Percentiles rank a stretch among this genome's conserved stretches.
Conservation (phyloP, 192 early-diverging fungal genomes). For the Coemansia sp. region DNA sequence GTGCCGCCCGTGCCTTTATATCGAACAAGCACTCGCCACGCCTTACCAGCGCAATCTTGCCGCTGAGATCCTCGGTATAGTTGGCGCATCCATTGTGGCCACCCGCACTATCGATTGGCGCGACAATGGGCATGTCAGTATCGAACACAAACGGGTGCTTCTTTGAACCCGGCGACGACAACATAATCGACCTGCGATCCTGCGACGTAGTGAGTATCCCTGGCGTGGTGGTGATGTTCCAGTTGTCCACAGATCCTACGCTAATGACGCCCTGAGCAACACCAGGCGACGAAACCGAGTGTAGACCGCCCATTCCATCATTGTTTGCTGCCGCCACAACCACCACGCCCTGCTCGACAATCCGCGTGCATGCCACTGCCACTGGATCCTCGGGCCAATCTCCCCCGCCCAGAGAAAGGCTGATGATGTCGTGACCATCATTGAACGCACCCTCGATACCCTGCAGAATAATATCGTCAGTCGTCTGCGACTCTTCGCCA, state of each 20-base stretch:
- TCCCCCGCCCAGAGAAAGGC: slow-evolving; percentile 58
- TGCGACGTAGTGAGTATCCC: slow-evolving; percentile 11
- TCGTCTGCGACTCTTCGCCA: slow-evolving; percentile 12
- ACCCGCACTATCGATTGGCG: neutral
- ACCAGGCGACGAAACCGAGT: slow-evolving; percentile 49
- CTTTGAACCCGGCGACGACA: neutral
- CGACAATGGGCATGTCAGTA: slow-evolving; percentile 4
- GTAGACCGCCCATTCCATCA: slow-evolving; percentile 58
- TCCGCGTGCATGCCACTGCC: slow-evolving; percentile 7
- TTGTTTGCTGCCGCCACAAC: slow-evolving; percentile 72
- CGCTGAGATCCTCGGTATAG: neutral
- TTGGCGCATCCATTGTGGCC: neutral
- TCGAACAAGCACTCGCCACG: slow-evolving; percentile 47
- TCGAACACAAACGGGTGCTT: neutral
- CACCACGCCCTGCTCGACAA: slow-evolving; percentile 54
- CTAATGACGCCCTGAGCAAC: slow-evolving; percentile 51
- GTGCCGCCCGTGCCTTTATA: slow-evolving; percentile 39
- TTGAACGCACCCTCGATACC: slow-evolving; percentile 52
- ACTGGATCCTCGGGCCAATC: slow-evolving; percentile 56
- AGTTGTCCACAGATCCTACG: slow-evolving; percentile 55
- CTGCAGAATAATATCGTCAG: slow-evolving; percentile 54
- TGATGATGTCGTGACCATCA: slow-evolving; percentile 55
- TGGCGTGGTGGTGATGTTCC: slow-evolving; percentile 31
- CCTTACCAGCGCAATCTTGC: slow-evolving; percentile 17
- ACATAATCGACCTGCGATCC: neutral